These are phyloP conservation scores for Coemansia sp. DNA, from an alignment of 192 early-diverging fungal species.

Conservation along the genomic window DNA sequence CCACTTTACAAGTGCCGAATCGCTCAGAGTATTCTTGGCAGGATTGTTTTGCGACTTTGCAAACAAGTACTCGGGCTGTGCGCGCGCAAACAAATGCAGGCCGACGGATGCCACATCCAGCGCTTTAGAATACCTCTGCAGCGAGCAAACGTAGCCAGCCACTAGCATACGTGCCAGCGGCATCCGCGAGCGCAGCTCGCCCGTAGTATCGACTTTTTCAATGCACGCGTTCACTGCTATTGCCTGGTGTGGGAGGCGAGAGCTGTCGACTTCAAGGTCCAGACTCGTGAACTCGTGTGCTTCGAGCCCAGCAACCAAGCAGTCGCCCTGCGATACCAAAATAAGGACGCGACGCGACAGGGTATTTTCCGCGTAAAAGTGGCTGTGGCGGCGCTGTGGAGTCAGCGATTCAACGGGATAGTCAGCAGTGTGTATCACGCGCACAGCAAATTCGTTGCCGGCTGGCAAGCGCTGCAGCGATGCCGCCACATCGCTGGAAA, in stretches of 20 bases:
- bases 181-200: constrained; percentile 21
- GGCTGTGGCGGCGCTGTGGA: constrained; percentile 20
- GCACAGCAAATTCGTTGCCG: constrained; percentile 18
- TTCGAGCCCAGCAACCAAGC: constrained; percentile 40
- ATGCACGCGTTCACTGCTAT: constrained; percentile 37
- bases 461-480: constrained; percentile 29
- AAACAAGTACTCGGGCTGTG: constrained; percentile 88
- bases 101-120: constrained; percentile 8
- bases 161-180: constrained; percentile 30
- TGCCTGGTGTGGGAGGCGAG: not conserved
- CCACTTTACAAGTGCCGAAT: constrained; percentile 69
- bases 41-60: constrained; percentile 63
- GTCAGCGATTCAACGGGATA: constrained; percentile 38
- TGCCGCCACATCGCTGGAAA: constrained; percentile 24
- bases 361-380: constrained; percentile 26
- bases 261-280: constrained; percentile 6
- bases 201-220: constrained; percentile 48
- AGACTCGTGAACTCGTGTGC: constrained; percentile 40
- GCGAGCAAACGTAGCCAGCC: constrained; percentile 34
- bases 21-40: constrained; percentile 62
- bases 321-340: constrained; percentile 27
- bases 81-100: constrained; percentile 74
- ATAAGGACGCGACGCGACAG: constrained; percentile 37
- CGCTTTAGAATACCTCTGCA: constrained; percentile 21
- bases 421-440: constrained; percentile 36